Evolutionary conservation across 495 filamentous ascomycete genomes (phyloP), one percentile per base, ranked within the genome.

Genomic region (Aspergillus asperescens): DNA sequence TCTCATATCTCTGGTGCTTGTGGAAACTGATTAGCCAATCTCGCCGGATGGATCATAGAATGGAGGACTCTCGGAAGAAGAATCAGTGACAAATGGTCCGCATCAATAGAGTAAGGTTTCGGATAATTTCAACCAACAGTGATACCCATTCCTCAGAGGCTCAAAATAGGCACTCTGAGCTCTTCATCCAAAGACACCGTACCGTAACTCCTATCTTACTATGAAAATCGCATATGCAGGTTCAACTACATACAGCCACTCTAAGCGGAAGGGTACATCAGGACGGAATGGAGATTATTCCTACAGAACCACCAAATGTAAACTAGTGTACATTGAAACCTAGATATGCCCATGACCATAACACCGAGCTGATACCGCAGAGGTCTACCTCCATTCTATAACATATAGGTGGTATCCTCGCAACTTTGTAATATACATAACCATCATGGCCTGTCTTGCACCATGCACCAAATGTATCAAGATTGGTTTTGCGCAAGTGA

Each of bases 1-100:
- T 95, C 19, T 91, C 89, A 60, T 96, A 95, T 67, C 63, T 92
- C 4, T 97, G 94, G 94, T 95, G 89, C 61, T 66, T 90, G 46
- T 84, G 80, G 79, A 82, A 78, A 55, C 57, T 95, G 54, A 66
- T 88, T 32, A 67, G 73, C 48, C 81, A 89, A 62, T 84, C 83
- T 43, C 57, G 64, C 15, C 50, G 46, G 37, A 68, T 71, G 34
- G 62, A 64, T 35, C 54, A 54, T 10, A 58, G 48, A 42, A 53
- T 49, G 1, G 60, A 58, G 32, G 69, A 66, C 5, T 56, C 19
- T 23, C 64, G 50, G 39, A 76, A 74, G 60, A 76, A 75, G 62
- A 69, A 63, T 55, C 66, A 72, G 58, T 75, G 55, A 68, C 40
- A 15, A 3, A 9, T 15, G 53, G 39, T 29, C 20, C 2, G 23